Conservation (phyloP, 176 grass and related monocot species). For the Melocanna baccifera region DNA sequence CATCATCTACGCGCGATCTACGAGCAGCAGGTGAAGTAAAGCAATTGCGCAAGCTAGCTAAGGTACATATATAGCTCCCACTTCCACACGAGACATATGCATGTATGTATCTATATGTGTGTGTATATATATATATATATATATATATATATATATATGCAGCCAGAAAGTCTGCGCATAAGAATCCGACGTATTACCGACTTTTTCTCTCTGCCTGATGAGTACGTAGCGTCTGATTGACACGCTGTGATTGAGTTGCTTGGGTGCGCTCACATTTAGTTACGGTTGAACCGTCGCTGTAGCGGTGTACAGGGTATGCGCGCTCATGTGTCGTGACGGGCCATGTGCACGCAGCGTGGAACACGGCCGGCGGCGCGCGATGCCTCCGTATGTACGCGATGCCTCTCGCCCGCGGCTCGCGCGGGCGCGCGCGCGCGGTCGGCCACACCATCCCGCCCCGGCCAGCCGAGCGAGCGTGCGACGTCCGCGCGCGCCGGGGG, state of each 20-base stretch:
- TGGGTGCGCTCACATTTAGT: background rate
- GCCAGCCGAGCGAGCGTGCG: background rate
- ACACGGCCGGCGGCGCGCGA: background rate
- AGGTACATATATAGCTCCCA: background rate
- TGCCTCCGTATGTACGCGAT: background rate
- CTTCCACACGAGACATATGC: background rate
- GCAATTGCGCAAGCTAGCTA: background rate
- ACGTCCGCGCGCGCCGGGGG: background rate
- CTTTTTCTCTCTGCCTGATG: background rate
- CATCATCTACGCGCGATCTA: background rate
- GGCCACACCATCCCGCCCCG: background rate
- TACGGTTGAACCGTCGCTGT: conserved; percentile 23
- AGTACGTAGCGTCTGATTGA: background rate
- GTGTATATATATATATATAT: too few species aligned
- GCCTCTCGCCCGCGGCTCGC: background rate
- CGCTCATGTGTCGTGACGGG: background rate
- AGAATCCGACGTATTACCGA: background rate
- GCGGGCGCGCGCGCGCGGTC: background rate
- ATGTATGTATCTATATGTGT: too few species aligned
- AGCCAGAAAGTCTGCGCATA: background rate
- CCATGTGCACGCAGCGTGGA: background rate
- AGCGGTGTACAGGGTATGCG: background rate
- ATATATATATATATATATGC: background rate
- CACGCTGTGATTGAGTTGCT: background rate
- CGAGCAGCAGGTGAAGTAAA: background rate